phyloP scores from a whole-genome alignment of 331 rosid genomes.

The Pyracantha coccinea region DNA sequence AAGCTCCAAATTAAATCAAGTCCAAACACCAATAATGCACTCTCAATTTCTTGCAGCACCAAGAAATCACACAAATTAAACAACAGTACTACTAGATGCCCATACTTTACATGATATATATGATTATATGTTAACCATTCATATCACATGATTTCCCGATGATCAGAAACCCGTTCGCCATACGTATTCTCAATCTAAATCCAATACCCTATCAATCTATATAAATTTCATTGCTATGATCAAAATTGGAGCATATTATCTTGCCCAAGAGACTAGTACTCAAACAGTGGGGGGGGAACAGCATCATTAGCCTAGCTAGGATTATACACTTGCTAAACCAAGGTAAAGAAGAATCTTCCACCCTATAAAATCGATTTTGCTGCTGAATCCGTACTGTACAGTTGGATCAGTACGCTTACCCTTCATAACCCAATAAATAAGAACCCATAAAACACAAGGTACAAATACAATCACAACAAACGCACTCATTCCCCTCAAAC shows the following conservation, averaged over 20 bases:
- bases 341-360: slow-evolving; percentile 31
- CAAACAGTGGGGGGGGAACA: slow-evolving; percentile 12
- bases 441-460: slow-evolving; percentile 10
- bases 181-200: neutral
- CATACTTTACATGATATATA: too few relatives aligned
- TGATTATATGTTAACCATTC: too few relatives aligned
- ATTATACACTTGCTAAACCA: slow-evolving; percentile 12
- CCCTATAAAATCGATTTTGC: slow-evolving; percentile 52
- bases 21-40: neutral
- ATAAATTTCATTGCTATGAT: slow-evolving; percentile 14
- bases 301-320: slow-evolving; percentile 40
- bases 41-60: too few relatives aligned
- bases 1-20: neutral
- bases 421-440: slow-evolving; percentile 21
- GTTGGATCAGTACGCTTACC: slow-evolving; percentile 40
- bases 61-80: neutral
- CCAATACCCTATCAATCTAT: slow-evolving; percentile 4
- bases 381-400: slow-evolving; percentile 41
- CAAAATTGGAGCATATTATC: slow-evolving; percentile 10
- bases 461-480: too few relatives aligned
- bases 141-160: slow-evolving; percentile 12
- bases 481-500: neutral
- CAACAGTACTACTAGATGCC: neutral
- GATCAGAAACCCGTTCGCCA: neutral
- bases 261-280: neutral